phyloP scores from a whole-genome alignment of 805 yeast species.

The Tanozyma kutaoensis region DNA sequence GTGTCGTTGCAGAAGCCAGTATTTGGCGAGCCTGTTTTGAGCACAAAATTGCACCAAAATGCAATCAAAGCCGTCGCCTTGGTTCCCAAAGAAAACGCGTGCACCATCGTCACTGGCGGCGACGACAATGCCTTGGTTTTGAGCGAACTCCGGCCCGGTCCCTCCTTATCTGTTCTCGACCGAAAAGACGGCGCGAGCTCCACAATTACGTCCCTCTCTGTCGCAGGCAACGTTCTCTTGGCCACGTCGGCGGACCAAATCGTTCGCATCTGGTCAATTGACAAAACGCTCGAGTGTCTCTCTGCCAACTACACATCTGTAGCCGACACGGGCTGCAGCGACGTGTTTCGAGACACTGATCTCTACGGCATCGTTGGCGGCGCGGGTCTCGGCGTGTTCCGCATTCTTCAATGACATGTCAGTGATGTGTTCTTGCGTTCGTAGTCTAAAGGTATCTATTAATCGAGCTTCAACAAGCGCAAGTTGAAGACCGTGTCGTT shows the following conservation, averaged over 20 bases:
- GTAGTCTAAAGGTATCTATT: constrained; percentile 2
- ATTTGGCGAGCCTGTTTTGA: constrained; percentile 16
- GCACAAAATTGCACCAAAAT: constrained; percentile 65
- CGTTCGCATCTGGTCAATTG: constrained; percentile 46
- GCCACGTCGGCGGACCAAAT: constrained; percentile 81
- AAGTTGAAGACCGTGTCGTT: constrained; percentile 70
- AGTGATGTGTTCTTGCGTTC: too few species aligned
- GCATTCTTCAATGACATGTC: too few species aligned
- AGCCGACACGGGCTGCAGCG: constrained; percentile 82
- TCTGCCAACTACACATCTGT: constrained; percentile 57
- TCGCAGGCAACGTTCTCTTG: constrained; percentile 14
- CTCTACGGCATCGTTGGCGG: constrained; percentile 64
- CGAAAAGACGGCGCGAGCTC: constrained; percentile 68
- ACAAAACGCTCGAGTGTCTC: constrained; percentile 9
- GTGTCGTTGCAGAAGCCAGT: constrained; percentile 12
- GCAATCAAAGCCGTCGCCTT: constrained; percentile 57
- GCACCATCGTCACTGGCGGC: constrained; percentile 62
- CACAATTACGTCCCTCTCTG: constrained; percentile 58
- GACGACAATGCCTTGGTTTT: constrained; percentile 68
- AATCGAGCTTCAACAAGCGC: constrained; percentile 57
- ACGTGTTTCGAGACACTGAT: constrained; percentile 15
- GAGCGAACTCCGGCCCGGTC: constrained; percentile 7
- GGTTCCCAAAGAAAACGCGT: constrained; percentile 6
- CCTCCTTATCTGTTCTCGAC: constrained; percentile 12
- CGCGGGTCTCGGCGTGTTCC: constrained; percentile 59